A percentile compares a stretch with the other conserved stretches of the same genome.
Evolutionary conservation across 768 basidiomycete genomes (phyloP).

Genomic region (Boletus speciosus): DNA sequence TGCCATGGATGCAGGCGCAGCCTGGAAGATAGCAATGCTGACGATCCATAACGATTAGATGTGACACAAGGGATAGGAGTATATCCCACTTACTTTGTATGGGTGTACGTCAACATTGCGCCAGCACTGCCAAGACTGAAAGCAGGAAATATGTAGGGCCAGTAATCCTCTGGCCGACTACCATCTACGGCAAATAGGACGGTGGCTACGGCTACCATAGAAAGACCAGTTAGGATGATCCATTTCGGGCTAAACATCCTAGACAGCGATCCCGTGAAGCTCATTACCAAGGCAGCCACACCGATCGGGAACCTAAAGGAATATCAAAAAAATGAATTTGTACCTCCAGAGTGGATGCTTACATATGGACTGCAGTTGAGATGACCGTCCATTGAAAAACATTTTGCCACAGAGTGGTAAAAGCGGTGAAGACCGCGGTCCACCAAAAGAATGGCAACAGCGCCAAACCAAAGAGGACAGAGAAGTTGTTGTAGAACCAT

Average conservation of each 20-base stretch:
- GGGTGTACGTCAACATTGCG: constrained; percentile 42
- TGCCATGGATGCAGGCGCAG: constrained; percentile 44
- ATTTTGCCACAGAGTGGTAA: constrained; percentile 41
- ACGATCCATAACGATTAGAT: neutral
- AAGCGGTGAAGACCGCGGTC: constrained; percentile 31
- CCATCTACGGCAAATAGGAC: constrained; percentile 42
- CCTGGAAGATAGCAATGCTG: constrained; percentile 51
- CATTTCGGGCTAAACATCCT: constrained; percentile 40
- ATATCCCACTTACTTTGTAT: constrained; percentile 39
- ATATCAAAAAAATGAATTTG: neutral
- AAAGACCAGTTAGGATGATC: constrained; percentile 42
- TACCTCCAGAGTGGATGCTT: constrained; percentile 4
- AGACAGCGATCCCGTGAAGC: constrained; percentile 40
- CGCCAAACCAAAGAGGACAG: constrained; percentile 35
- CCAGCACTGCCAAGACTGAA: constrained; percentile 47
- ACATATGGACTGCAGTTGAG: constrained; percentile 40
- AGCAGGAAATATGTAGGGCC: constrained; percentile 47
- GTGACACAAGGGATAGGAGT: neutral
- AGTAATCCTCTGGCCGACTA: constrained; percentile 41
- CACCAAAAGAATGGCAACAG: constrained; percentile 43
- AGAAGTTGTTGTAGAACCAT: constrained; percentile 43
- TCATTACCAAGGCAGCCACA: constrained; percentile 34
- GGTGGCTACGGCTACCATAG: constrained; percentile 37
- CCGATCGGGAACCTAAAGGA: constrained; percentile 40
- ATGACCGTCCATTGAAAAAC: constrained; percentile 41